These are phyloP conservation scores for Eragrostis curvula DNA, from an alignment of 176 grass and related monocot genomes.

Conservation along the genomic window DNA sequence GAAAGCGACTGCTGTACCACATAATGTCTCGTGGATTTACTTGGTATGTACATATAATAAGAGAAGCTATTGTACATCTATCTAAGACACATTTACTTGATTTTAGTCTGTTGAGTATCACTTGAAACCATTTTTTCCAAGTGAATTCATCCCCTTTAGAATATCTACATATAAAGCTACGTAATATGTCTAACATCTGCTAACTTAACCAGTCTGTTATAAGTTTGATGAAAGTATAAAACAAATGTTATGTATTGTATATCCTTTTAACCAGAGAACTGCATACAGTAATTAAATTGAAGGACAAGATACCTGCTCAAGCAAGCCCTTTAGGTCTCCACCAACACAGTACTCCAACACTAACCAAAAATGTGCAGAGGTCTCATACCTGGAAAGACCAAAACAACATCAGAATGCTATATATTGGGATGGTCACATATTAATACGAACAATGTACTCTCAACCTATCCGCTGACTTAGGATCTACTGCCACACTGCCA, in stretches of 20 bases:
- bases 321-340: slow-evolving; percentile 81
- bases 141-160: slow-evolving; percentile 10
- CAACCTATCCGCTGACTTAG: slow-evolving; percentile 25
- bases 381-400: slow-evolving; percentile 77
- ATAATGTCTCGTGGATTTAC: slow-evolving; percentile 6
- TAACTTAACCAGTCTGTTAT: slow-evolving; percentile 3
- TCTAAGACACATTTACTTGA: neutral
- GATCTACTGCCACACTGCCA: neutral
- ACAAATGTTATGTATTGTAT: neutral
- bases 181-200: neutral
- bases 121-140: neutral
- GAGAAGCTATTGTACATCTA: slow-evolving; percentile 5
- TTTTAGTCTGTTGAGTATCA: neutral
- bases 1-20: neutral
- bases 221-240: neutral
- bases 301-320: slow-evolving; percentile 70
- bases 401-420: slow-evolving; percentile 24
- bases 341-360: slow-evolving; percentile 95
- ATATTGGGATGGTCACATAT: neutral
- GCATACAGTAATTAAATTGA: neutral
- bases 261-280: slow-evolving; percentile 30
- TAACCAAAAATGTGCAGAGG: slow-evolving; percentile 94
- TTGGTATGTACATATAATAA: neutral
- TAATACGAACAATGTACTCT: slow-evolving; percentile 29
- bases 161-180: slow-evolving; percentile 2